Percentiles rank a stretch among this genome's conserved stretches.
Conservation (phyloP, 768 basidiomycete species). For the Neoboletus subvelutipes region DNA sequence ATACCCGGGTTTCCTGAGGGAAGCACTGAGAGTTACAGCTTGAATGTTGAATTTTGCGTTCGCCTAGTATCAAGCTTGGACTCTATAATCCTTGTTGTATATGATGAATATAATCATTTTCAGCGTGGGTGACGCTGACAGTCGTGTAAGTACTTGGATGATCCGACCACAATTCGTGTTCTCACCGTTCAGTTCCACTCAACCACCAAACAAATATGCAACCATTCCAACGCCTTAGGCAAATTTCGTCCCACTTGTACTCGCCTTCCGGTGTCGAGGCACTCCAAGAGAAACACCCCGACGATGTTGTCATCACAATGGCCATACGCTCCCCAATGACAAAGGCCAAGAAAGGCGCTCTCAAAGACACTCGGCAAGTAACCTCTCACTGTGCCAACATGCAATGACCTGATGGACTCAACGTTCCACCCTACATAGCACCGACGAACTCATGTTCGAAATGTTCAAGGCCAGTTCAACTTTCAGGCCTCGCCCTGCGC, state of each 20-base stretch:
- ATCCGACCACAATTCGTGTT: too few relatives aligned
- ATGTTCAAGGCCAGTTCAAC: constrained; percentile 62
- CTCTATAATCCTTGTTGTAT: background rate
- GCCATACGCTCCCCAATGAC: constrained; percentile 76
- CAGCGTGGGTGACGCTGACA: background rate
- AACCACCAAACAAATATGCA: constrained; percentile 30
- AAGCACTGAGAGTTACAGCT: background rate
- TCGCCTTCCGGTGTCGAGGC: constrained; percentile 46
- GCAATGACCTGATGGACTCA: constrained; percentile 7
- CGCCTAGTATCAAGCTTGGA: background rate
- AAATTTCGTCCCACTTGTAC: constrained; percentile 60
- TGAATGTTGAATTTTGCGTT: background rate
- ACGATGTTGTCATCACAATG: constrained; percentile 83
- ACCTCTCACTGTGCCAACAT: background rate
- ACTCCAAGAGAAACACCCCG: constrained; percentile 57
- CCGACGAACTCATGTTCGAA: constrained; percentile 77
- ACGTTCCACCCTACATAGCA: constrained; percentile 39
- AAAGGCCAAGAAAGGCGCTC: constrained; percentile 73
- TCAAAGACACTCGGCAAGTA: constrained; percentile 65
- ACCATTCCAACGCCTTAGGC: constrained; percentile 55
- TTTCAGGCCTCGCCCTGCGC: background rate
- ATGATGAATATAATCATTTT: too few relatives aligned
- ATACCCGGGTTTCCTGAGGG: constrained; percentile 12
- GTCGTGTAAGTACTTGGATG: background rate
- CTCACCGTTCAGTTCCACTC: background rate